phyloP scores from a whole-genome alignment of 306 rosid genomes.

The Medicago truncatula region DNA sequence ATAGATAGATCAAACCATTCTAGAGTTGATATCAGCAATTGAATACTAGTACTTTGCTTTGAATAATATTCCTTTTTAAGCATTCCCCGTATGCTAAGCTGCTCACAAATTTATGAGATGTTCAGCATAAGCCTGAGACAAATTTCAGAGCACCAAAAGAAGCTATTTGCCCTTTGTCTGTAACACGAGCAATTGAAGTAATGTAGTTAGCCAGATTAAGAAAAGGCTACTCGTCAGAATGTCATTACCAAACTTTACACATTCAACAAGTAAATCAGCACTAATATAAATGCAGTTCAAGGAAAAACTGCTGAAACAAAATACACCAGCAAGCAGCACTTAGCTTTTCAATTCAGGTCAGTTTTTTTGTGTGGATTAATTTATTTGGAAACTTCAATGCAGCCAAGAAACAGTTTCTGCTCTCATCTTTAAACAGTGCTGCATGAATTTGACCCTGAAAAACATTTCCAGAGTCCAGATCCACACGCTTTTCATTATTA shows the following conservation, averaged over 20 bases:
- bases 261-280: slow-evolving; percentile 19
- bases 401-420: background rate
- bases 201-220: too few species aligned
- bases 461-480: background rate
- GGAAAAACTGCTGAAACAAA: background rate
- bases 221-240: background rate
- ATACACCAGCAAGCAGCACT: background rate
- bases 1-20: background rate
- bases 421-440: background rate
- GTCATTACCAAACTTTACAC: background rate
- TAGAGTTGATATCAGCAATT: slow-evolving; percentile 61
- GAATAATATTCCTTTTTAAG: slow-evolving; percentile 56
- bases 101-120: slow-evolving; percentile 75
- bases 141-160: too few species aligned
- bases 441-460: background rate
- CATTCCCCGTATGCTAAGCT: slow-evolving; percentile 90
- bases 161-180: too few species aligned
- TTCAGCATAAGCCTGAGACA: slow-evolving; percentile 52
- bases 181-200: too few species aligned
- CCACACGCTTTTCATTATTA: background rate
- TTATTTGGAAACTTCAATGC: background rate
- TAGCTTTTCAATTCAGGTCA: background rate
- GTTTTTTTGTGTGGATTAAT: background rate
- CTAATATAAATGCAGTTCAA: background rate
- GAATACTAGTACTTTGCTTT: slow-evolving; percentile 73